Evolutionary conservation across 768 basidiomycete species (phyloP), one percentile per base, ranked within the genome.

Genomic region (Thelephora aurantiotincta): DNA sequence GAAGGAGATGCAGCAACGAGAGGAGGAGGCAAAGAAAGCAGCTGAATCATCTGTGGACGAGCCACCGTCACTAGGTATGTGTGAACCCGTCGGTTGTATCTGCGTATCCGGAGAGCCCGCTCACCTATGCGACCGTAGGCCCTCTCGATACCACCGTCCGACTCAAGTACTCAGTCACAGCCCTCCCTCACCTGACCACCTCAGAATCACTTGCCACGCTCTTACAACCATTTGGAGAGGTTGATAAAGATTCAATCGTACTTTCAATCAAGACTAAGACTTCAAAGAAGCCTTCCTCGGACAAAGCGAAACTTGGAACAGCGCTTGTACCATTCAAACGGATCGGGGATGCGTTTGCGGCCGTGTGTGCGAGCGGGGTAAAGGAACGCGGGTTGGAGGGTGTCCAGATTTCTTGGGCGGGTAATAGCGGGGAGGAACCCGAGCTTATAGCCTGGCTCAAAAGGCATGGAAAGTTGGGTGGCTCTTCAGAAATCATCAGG

Each of bases 311-410:
- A 52, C 69, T 69, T 35, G 82, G 74, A 1, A 85, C 72, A 5
- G 87, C 88, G 0, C 68, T 85, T 4, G 75, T 88, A 0, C 79
- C 83, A 5, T 90, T 89, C 60, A 73, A 76, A 50, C 80, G 79
- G 53, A 79, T 89, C 41, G 72, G 78, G 1, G 75, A 82, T 36
- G 86, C 88, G 2, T 85, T 86, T 57, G 81, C 77, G 2, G 82
- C 77, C 2, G 80, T 89, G 0, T 78, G 78, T 53, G 79, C 74
- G 20, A 77, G 65, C 49, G 74, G 68, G 14, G 63, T 63, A 38
- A 68, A 62, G 45, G 75, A 75, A 49, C 64, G 65, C 41, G 78
- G 74, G 0, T 50, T 84, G 49, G 68, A 68, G 3, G 77, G 74
- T 13, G 68, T 90, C 44, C 83, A 87, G 43, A 70, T 86, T 0